These are phyloP conservation scores for Colletotrichum aenigma DNA, from an alignment of 2,329 filamentous ascomycete species.

Conservation along the genomic window DNA sequence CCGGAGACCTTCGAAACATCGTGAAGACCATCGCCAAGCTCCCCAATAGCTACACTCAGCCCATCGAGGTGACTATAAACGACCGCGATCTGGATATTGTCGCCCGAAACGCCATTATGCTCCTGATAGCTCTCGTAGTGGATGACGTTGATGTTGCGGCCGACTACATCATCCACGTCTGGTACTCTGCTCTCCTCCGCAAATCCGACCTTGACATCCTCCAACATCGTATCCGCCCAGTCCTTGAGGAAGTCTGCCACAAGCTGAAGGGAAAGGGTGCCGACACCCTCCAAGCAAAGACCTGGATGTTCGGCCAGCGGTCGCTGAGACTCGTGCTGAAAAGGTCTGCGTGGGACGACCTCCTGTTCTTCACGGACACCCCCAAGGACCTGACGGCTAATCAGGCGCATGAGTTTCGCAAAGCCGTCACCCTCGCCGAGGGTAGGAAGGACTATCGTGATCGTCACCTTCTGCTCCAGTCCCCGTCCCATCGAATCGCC, in stretches of 20 bases:
- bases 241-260: background rate
- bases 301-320: too few species aligned
- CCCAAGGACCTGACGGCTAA: too few species aligned
- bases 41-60: conserved; percentile 28
- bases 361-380: too few species aligned
- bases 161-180: conserved; percentile 23
- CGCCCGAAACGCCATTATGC: conserved; percentile 41
- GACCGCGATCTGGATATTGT: conserved; percentile 42
- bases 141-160: conserved; percentile 6
- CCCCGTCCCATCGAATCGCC: too few species aligned
- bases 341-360: too few species aligned
- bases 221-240: background rate
- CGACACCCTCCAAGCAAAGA: too few species aligned
- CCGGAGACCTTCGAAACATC: conserved; percentile 47
- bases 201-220: conserved; percentile 9
- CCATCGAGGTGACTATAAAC: conserved; percentile 37
- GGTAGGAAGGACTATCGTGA: too few species aligned
- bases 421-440: too few species aligned
- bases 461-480: too few species aligned
- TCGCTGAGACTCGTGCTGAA: too few species aligned
- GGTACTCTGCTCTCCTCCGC: conserved; percentile 22
- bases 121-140: conserved; percentile 32
- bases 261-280: too few species aligned
- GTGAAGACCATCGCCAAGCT: conserved; percentile 41
- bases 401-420: too few species aligned